phyloP scores from a whole-genome alignment of 2,329 filamentous ascomycete genomes.

The Cyphellophora attinorum region DNA sequence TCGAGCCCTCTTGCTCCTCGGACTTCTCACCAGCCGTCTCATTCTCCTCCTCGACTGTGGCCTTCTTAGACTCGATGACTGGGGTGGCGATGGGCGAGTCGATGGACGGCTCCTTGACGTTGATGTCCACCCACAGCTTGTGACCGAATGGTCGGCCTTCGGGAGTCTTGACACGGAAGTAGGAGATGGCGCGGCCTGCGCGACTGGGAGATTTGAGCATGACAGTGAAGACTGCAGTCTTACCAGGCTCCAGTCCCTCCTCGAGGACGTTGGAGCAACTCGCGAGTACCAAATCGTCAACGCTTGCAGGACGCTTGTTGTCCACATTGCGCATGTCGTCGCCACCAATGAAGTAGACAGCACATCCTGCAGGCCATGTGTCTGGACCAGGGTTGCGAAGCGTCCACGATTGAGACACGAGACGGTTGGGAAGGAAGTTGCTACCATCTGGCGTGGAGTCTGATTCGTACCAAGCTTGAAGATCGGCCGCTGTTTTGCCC shows the following conservation, averaged over 20 bases:
- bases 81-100: constrained; percentile 16
- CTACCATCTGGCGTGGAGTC: constrained; percentile 76
- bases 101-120: constrained; percentile 39
- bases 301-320: constrained; percentile 66
- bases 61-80: constrained; percentile 6
- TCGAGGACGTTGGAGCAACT: constrained; percentile 74
- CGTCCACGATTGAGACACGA: constrained; percentile 86
- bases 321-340: constrained; percentile 95
- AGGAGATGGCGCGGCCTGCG: constrained; percentile 75
- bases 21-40: constrained; percentile 24
- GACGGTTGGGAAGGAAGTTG: constrained; percentile 56
- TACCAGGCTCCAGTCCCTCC: constrained; percentile 58
- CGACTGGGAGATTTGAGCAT: constrained; percentile 70
- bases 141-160: constrained; percentile 81
- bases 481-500: constrained; percentile 29
- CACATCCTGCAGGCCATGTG: constrained; percentile 81
- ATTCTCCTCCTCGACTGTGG: constrained; percentile 23
- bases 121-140: constrained; percentile 88
- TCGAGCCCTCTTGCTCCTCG: constrained; percentile 29
- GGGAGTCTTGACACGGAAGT: constrained; percentile 84
- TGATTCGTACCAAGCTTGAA: constrained; percentile 61
- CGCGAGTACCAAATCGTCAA: constrained; percentile 65
- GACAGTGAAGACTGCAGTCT: constrained; percentile 73
- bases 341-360: constrained; percentile 82
- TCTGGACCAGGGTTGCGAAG: constrained; percentile 72